Base-by-base conservation (phyloP, 1,139 yeast genomes). In the Spathaspora sp. region DNA sequence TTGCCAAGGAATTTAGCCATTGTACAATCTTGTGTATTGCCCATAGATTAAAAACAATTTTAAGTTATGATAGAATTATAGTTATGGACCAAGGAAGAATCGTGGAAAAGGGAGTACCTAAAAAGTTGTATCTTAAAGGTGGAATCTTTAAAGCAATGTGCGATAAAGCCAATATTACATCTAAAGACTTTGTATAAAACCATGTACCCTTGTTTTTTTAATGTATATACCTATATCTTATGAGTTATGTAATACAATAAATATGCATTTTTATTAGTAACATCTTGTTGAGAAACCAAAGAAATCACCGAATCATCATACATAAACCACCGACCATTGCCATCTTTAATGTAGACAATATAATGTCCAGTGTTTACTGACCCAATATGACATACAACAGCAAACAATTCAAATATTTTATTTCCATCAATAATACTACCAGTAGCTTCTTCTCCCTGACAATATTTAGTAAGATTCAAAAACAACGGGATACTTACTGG, bases 301-400 rank as follows among this genome's bases (percentile, higher is more conserved):
- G 91, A 80, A n/a, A 93, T 87, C 57, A 85, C 82, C 23, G 95
- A 84, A 66, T 93, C 99, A 61, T 93, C 97, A 63, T 90, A 91
- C 62, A 82, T 84, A 60, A 86, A 86, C 99, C 99, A 93, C 58
- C 77, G 68, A 15, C 91, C 90, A 41, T 80, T 78, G 16, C 81
- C 73, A 52, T 78, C 81, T 61, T 90, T 91, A 51, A 88, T 78
- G 56, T 85, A 78, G 18, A 95, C 87, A 15, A 91, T 79, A 62
- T 93, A 93, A 65, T 93, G 99, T 10, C 99, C 99, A 1, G 97
- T 93, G 60, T 89, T 89, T 5, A 91, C 95, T 23, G 93, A 84
- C 1, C 99, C 99, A 41, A 83, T 83, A 63, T 93, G 99, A 57
- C 91, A 83, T 9, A 93, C 85, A 37, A 90, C 81, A 1, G 95